Evolutionary conservation across 2,329 filamentous ascomycete species (phyloP), one percentile per base, ranked within the genome.

Genomic region (Exophiala spinifera): DNA sequence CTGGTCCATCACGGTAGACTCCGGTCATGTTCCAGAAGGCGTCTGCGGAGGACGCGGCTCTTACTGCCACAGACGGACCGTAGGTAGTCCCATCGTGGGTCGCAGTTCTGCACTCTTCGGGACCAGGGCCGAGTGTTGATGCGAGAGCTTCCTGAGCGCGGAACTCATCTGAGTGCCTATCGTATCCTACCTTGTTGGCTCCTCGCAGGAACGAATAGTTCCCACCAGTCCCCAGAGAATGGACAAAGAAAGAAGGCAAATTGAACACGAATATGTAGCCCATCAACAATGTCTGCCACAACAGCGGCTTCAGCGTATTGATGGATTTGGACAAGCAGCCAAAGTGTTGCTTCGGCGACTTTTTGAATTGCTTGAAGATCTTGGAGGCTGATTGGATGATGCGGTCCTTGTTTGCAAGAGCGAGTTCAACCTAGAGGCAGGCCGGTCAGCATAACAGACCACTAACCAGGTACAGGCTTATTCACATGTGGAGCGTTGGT

Each of bases 211-310:
- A 74, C 49, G 74, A 75, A 54, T 69, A 72, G 57, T 81, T 78
- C 6, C 79, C 76, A n/a, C 78, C 73, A 0, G 64, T 70, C n/a
- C 73, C 74, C 46, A 76, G 66, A 60, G 70, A 73, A 44, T 64
- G 68, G 46, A 76, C 72, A 13, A 80, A 61, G 3, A 70, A 66
- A 31, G 67, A 64, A 2, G 79, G 80, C 2, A 83, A 67, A 39
- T 77, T 73, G 67, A 83, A 77, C 13, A 72, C 72, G 59, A 82
- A 82, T 46, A 82, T 72, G 61, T 84, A 84, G 54, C 76, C 76
- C 1, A 79, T 82, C 49, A 74, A 69, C 7, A 65, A 48, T 19
- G 78, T 56, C 59, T 84, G 81, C 17, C 66, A 66, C n/a, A 75
- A 31, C 1, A 83, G 64, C 1, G 80, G 79, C 14, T 62, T 64